Evolutionary conservation across 2,329 filamentous ascomycete species (phyloP).

Genomic region (Lomentospora prolificans): DNA sequence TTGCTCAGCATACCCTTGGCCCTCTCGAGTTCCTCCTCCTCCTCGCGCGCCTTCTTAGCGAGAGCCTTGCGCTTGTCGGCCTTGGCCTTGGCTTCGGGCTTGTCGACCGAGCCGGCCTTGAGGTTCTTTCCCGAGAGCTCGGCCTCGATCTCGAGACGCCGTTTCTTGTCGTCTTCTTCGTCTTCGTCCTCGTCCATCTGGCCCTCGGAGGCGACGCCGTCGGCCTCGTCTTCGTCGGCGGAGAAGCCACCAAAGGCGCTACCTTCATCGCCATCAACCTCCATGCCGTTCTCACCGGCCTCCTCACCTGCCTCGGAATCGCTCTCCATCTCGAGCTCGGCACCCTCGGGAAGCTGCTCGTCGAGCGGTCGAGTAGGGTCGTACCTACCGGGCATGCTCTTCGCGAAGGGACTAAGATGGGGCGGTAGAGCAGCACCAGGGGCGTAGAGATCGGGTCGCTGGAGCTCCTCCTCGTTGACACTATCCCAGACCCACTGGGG

Average conservation of each 20-base stretch:
- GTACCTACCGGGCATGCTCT: constrained; percentile 75
- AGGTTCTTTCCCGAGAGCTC: constrained; percentile 66
- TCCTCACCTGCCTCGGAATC: constrained; percentile 36
- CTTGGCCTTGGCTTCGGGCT: constrained; percentile 47
- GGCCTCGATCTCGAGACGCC: constrained; percentile 86
- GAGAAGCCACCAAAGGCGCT: constrained; percentile 33
- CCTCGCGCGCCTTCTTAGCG: constrained; percentile 60
- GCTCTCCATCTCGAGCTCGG: constrained; percentile 64
- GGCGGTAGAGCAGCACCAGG: constrained; percentile 85
- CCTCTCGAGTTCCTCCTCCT: constrained; percentile 81
- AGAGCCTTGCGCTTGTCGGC: constrained; percentile 61
- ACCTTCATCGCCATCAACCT: constrained; percentile 36
- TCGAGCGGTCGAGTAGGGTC: constrained; percentile 80
- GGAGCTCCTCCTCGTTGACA: constrained; percentile 81
- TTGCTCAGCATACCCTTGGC: constrained; percentile 98
- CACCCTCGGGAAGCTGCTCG: constrained; percentile 79
- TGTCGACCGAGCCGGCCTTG: constrained; percentile 34
- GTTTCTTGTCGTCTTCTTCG: constrained; percentile 39
- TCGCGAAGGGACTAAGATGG: constrained; percentile 93
- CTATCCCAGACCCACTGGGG: constrained; percentile 99
- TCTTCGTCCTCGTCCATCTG: constrained; percentile 29
- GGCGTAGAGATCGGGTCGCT: constrained; percentile 78
- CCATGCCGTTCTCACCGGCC: constrained; percentile 36
- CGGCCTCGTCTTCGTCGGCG: constrained; percentile 31
- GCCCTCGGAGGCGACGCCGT: constrained; percentile 40